Evolutionary conservation across 2,329 filamentous ascomycete genomes (phyloP).

Genomic region (Didymella lethalis): DNA sequence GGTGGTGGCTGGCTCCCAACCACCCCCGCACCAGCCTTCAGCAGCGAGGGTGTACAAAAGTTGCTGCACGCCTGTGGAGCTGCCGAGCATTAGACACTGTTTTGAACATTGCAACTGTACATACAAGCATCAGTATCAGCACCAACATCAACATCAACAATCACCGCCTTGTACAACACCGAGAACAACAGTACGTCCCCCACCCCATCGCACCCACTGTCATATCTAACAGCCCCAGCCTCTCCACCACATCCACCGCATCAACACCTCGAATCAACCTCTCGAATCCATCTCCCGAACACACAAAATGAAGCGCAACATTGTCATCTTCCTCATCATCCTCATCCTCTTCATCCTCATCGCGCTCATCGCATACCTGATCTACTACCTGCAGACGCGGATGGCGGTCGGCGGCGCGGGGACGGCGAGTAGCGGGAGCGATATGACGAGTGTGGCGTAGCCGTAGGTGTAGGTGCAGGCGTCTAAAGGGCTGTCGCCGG

Average conservation of each 20-base stretch:
- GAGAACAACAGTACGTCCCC: no score
- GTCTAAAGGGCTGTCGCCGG: no score
- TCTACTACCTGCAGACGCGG: slow-evolving; percentile 59
- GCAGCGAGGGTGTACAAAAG: neutral
- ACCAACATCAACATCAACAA: no score
- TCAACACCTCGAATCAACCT: neutral
- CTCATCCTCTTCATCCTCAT: slow-evolving; percentile 62
- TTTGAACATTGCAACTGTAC: neutral
- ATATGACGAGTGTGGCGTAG: slow-evolving; percentile 36
- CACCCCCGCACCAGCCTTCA: neutral
- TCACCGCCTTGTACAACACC: no score
- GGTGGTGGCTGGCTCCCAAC: neutral
- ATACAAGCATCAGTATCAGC: neutral
- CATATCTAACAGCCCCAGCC: no score
- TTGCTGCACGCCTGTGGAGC: neutral
- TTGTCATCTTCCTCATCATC: slow-evolving; percentile 62
- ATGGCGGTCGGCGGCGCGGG: slow-evolving; percentile 50
- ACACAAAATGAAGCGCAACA: slow-evolving; percentile 57
- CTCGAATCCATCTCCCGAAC: neutral
- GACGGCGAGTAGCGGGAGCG: slow-evolving; percentile 36
- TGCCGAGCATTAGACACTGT: neutral
- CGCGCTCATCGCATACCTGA: slow-evolving; percentile 58
- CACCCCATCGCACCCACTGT: no score
- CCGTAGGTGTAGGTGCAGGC: no score
- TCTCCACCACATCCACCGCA: no score